These are phyloP conservation scores for Pichia sp. DNA, from an alignment of 1,139 yeast genomes.

Conservation along the genomic window DNA sequence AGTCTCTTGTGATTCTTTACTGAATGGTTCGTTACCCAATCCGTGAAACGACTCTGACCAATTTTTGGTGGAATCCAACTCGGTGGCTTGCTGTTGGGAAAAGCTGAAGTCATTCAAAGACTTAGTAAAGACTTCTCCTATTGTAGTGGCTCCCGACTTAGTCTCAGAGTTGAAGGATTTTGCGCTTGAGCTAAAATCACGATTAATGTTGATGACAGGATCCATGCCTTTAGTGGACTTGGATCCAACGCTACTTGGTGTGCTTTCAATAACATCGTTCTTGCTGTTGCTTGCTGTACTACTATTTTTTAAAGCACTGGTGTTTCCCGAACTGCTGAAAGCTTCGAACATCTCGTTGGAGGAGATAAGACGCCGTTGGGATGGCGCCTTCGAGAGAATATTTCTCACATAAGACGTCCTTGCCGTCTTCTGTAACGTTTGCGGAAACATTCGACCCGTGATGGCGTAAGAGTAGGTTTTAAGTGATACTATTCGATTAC, in stretches of 20 bases:
- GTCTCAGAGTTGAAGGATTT: constrained; percentile 1
- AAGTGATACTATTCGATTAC: too few relatives aligned
- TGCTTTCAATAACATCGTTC: background rate
- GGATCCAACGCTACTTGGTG: background rate
- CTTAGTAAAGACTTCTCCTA: constrained; percentile 18
- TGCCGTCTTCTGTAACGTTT: background rate
- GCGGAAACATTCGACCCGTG: background rate
- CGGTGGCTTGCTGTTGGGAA: background rate
- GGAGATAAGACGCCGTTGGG: constrained; percentile 13
- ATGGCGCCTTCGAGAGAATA: too few relatives aligned
- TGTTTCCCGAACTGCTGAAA: constrained; percentile 6
- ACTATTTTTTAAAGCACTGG: background rate
- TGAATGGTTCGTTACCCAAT: constrained; percentile 71
- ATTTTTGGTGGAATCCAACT: constrained; percentile 35
- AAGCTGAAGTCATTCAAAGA: constrained; percentile 25
- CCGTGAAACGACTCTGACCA: constrained; percentile 85
- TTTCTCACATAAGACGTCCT: background rate
- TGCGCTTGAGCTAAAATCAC: constrained; percentile 9
- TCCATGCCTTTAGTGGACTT: constrained; percentile 13
- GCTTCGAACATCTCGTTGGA: constrained; percentile 22
- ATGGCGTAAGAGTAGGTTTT: too few relatives aligned
- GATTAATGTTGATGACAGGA: constrained; percentile 28
- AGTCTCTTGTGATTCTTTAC: constrained; percentile 53
- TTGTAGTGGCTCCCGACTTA: constrained; percentile 10
- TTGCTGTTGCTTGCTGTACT: background rate